Evolutionary conservation across 495 filamentous ascomycete species (phyloP), one percentile per base, ranked within the genome.

Genomic region (Bryoglossum gracile): DNA sequence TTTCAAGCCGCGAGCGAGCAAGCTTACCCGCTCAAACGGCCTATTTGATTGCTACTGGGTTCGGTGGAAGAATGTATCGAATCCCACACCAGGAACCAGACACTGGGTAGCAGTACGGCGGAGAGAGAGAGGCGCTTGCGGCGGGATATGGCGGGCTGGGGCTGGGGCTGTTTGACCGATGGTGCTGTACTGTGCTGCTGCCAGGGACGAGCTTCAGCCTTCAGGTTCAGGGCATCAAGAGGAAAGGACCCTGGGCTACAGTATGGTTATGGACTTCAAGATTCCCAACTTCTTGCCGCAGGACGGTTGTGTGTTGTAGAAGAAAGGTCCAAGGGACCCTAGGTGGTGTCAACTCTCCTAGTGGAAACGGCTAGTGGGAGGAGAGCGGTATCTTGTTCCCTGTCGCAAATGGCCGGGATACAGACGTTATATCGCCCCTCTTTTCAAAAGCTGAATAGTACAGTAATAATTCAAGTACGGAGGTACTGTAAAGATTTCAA

Each of bases 21-120:
- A 48, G 23, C 43, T 36, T 52, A 57, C 22, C 45, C 48, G 43
- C 48, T 24, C 54, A 43, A 57, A 52, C 54, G 49, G 49, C 48
- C 32, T 44, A 46, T 51, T 43, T 47, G 54, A 50, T 57, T 57
- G 54, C 17, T 45, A 33, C 42, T 52, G 42, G 38, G 28, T 24
- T 26, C 26, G 30, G 36, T 37, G 43, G 43, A 43, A 42, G 16
- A 42, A 33, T 35, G 17, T 17, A 14, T 23, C 37, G 44, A 47
- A 47, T 8, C 6, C 26, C 26, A 30, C 26, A 30, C 26, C 26
- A 13, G 6, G 13, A 13, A 13, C 26, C 5, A 13, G 26, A 13
- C 26, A 30, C 8, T 13, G 28, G 40, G 28, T 26, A 8, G 40
- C 18, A 40, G n/a, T 8, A 17, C 8, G 21, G 18, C 30, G 48